phyloP scores from a whole-genome alignment of 768 basidiomycete species.

The Mycena olivaceomarginata region DNA sequence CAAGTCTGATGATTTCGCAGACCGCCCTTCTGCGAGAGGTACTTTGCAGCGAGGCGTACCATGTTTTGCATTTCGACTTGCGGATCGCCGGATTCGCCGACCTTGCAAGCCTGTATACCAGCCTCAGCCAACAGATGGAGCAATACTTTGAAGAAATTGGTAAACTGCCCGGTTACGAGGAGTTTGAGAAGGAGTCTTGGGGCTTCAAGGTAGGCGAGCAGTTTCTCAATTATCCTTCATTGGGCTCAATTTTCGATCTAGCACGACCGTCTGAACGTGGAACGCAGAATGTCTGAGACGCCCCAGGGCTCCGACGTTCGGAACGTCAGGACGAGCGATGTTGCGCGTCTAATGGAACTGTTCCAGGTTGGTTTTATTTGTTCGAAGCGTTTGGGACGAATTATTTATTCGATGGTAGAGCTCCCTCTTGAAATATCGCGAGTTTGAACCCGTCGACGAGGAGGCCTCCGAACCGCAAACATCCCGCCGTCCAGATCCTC shows the following conservation, averaged over 20 bases:
- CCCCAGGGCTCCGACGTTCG: conserved; percentile 65
- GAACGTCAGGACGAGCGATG: conserved; percentile 82
- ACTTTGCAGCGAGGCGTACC: conserved; percentile 79
- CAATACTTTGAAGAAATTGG: conserved; percentile 84
- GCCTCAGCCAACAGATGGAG: conserved; percentile 89
- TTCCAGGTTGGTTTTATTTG: conserved; percentile 73
- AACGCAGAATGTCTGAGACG: conserved; percentile 73
- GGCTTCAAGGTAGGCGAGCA: conserved; percentile 79
- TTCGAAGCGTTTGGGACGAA: not conserved
- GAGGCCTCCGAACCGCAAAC: conserved; percentile 6
- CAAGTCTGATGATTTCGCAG: conserved; percentile 55
- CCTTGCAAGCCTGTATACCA: conserved; percentile 84
- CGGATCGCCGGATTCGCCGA: conserved; percentile 92
- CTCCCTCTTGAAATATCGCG: conserved; percentile 83
- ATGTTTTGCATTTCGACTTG: conserved; percentile 90
- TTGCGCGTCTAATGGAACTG: conserved; percentile 89
- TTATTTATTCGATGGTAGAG: conserved; percentile 67
- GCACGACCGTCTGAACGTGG: conserved; percentile 87
- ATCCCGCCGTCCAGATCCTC: not conserved
- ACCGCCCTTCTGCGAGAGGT: conserved; percentile 89
- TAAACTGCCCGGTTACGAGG: conserved; percentile 76
- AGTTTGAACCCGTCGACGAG: conserved; percentile 65
- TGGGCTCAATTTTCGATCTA: conserved; percentile 52
- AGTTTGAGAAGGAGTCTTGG: conserved; percentile 85
- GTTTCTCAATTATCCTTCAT: conserved; percentile 7